Evolutionary conservation across 2,329 filamentous ascomycete genomes (phyloP).

Genomic region (Camptophora hylomeconis): DNA sequence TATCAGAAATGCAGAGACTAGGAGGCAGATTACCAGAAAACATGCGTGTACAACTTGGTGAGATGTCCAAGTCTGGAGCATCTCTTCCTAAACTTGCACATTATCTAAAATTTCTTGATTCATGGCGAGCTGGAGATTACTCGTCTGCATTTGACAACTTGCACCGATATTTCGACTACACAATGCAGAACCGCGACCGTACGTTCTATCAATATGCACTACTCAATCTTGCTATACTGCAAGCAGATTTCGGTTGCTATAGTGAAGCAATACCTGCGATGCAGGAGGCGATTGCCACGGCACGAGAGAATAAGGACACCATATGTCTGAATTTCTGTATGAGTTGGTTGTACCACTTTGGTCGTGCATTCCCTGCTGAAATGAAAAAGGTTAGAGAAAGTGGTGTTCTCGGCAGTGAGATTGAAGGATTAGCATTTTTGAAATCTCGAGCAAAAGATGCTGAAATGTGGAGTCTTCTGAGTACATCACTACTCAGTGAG

Average conservation of each 20-base stretch:
- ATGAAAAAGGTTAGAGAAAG: slow-evolving; percentile 56
- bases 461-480: slow-evolving; percentile 74
- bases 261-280: slow-evolving; percentile 85
- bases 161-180: slow-evolving; percentile 94
- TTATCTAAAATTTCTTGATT: slow-evolving; percentile 61
- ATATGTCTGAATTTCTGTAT: slow-evolving; percentile 87
- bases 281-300: slow-evolving; percentile 89
- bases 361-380: slow-evolving; percentile 69
- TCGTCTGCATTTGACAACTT: slow-evolving; percentile 79
- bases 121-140: slow-evolving; percentile 85
- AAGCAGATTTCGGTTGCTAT: slow-evolving; percentile 89
- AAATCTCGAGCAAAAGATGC: slow-evolving; percentile 75
- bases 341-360: slow-evolving; percentile 91
- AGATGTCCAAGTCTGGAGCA: slow-evolving; percentile 38
- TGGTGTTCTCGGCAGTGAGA: slow-evolving; percentile 63
- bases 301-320: slow-evolving; percentile 83
- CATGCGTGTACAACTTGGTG: slow-evolving; percentile 57
- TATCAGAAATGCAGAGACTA: slow-evolving; percentile 73
- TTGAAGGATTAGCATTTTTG: slow-evolving; percentile 70
- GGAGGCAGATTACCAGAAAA: slow-evolving; percentile 66
- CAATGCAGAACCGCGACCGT: slow-evolving; percentile 71
- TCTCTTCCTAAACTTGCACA: slow-evolving; percentile 16
- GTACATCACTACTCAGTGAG: slow-evolving; percentile 72
- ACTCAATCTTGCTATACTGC: slow-evolving; percentile 82
- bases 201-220: slow-evolving; percentile 90